Evolutionary conservation across 495 filamentous ascomycete genomes (phyloP), one percentile per base, ranked within the genome.

Genomic region (Daldinia caldariorum): DNA sequence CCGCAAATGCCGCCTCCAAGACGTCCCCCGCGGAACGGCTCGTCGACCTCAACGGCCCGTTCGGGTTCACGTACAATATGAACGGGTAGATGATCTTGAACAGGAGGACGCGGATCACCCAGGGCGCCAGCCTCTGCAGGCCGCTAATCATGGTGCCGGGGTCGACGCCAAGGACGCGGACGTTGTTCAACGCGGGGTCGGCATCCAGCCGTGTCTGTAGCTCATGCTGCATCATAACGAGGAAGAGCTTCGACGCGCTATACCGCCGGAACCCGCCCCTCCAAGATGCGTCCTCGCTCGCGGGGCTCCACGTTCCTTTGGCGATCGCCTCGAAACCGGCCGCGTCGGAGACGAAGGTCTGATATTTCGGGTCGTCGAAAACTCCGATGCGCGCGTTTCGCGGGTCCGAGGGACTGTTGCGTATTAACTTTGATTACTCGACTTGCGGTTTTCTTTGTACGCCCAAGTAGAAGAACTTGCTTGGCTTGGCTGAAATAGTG

Each of bases 141-240:
- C 35, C 35, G 4, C 4, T 38, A 9, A 38, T 12, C 35, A 38
- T 38, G 35, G 35, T 10, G 6, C 35, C 35, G 6, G 35, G 35
- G 35, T 38, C 35, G 4, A 38, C 35, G 4, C 35, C 35, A 3
- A 34, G 4, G 3, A 45, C 39, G 37, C 53, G 69, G 45, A 77
- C 64, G 5, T 69, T 69, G 12, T 50, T 63, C 16, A 73, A 63
- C 1, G 14, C 59, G 18, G 69, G 45, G 50, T 73, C 75, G 5
- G 12, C 9, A 47, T 67, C 31, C 4, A 66, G 62, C 6, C 77
- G 75, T 45, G 57, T 56, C 66, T 77, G 75, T 12, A 79, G 75
- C 51, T 76, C 75, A 41, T 66, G 60, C 73, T 72, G 67, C 76
- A 80, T 79, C 76, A 79, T 79, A 34, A 79, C 56, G n/a, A 68